Evolutionary conservation across 164 flowering plant genomes (phyloP).

Genomic region (Kalanchoe fedtschenkoi): DNA sequence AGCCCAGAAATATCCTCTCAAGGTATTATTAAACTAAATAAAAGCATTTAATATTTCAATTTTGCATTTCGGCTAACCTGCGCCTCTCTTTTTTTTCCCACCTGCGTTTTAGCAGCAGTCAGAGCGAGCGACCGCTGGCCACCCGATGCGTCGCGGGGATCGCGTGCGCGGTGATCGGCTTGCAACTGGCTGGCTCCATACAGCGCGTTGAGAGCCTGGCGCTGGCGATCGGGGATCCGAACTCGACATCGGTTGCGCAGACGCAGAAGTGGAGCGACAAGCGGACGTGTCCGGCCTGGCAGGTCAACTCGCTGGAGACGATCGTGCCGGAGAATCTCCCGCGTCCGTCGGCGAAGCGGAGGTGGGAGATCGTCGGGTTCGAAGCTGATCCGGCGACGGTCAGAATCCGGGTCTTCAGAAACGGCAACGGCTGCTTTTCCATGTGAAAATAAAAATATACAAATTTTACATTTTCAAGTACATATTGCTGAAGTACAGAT

Average conservation of each 20-base stretch:
- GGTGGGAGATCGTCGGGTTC: constrained; percentile 25
- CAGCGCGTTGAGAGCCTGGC: background rate
- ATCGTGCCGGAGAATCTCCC: constrained; percentile 60
- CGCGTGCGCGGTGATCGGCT: constrained; percentile 23
- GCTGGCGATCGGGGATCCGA: constrained; percentile 2
- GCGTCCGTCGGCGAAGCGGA: constrained; percentile 30
- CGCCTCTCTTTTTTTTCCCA: no score
- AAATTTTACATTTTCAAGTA: background rate
- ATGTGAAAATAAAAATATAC: constrained; percentile 10
- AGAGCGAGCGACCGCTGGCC: constrained; percentile 12
- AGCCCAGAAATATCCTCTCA: background rate
- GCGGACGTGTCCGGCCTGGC: constrained; percentile 41
- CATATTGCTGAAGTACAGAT: background rate
- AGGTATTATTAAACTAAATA: background rate
- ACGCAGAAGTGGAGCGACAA: constrained; percentile 34
- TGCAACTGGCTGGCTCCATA: constrained; percentile 11
- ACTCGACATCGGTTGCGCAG: no score
- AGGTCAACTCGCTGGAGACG: constrained; percentile 33
- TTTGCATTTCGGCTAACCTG: background rate
- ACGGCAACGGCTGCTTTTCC: constrained; percentile 14
- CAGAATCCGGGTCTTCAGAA: background rate
- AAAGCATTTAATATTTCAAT: background rate
- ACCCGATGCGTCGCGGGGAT: constrained; percentile 14
- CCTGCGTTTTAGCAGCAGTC: no score
- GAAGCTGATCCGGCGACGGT: constrained; percentile 4